Evolutionary conservation across 148 eudicot genomes (phyloP), one percentile per base, ranked within the genome.

Genomic region (Agrostemma githago): DNA sequence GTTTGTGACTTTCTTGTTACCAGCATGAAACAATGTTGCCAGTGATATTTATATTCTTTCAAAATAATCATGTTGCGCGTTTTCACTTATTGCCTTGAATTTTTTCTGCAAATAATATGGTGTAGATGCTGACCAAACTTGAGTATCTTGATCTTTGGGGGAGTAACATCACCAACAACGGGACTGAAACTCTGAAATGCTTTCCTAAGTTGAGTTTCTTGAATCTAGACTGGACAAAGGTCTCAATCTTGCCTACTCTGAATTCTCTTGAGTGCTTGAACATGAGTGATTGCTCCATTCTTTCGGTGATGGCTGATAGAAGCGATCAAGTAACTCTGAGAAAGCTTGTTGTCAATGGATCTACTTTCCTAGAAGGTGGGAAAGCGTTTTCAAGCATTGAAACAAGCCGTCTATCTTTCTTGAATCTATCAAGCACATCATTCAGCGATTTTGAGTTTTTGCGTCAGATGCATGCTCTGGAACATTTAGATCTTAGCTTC

Each of bases 121-220:
- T 68, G 71, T 76, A 95, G 98, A 87, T 68, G 41, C 83, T 95
- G 62, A 85, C 80, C 63, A 90, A 86, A 16, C 81, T 92, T 54
- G 88, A 90, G 75, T 77, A 86, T 81, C 87, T 92, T 70, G 97
- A 95, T 74, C 79, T 95, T 3, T 92, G 98, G 97, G 97, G 97
- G 71, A 88, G 89, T 84, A 68, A 82, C 60, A 70, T 95, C 82
- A 83, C 98, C 4, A 79, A 95, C 66, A 54, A 82, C 75, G 95
- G 97, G 40, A 87, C 79, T 21, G 20, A 60, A 39, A 57, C 79
- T 53, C 82, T 95, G 63, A 65, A 63, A 76, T 56, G 72, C 56
- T 89, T 88, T 62, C 89, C 86, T 2, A 84, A 75, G 39, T 82
- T 95, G 84, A 87, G 78, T 70, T 86, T 76, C 76, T 81, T 95